Percentiles rank a stretch among this genome's conserved stretches.
Evolutionary conservation across 345 rosid genomes (phyloP).

Genomic region (Toxicodendron radicans): DNA sequence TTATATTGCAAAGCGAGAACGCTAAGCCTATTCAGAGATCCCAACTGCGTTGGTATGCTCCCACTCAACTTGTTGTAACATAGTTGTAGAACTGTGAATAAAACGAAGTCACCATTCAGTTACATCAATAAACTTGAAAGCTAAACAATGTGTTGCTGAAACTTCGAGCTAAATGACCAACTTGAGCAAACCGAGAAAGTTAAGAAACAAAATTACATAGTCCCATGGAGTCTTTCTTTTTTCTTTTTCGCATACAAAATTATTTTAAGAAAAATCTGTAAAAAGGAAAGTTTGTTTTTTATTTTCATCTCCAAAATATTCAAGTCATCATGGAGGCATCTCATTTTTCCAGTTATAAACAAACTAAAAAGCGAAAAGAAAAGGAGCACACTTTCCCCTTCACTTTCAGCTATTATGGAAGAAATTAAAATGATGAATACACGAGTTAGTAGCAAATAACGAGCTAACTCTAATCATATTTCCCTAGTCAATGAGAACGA

Average conservation of each 20-base stretch:
- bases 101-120: not conserved
- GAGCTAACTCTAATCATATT: too few relatives aligned
- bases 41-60: constrained; percentile 74
- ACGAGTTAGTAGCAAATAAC: not conserved
- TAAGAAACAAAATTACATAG: not conserved
- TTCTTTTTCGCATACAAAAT: too few relatives aligned
- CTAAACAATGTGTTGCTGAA: not conserved
- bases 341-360: too few relatives aligned
- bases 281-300: not conserved
- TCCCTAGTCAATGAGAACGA: too few relatives aligned
- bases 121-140: not conserved
- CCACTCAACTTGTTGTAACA: constrained; percentile 85
- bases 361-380: too few relatives aligned
- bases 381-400: too few relatives aligned
- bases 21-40: constrained; percentile 61
- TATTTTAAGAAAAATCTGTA: not conserved
- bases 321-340: not conserved
- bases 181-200: not conserved
- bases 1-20: constrained; percentile 85
- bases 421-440: not conserved
- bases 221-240: not conserved
- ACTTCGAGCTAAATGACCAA: not conserved
- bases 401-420: too few relatives aligned
- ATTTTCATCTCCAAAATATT: not conserved
- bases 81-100: constrained; percentile 72